A percentile compares a stretch with the other conserved stretches of the same genome.
Conservation (phyloP, 2,329 filamentous ascomycete genomes). For the Cadophora sp. region DNA sequence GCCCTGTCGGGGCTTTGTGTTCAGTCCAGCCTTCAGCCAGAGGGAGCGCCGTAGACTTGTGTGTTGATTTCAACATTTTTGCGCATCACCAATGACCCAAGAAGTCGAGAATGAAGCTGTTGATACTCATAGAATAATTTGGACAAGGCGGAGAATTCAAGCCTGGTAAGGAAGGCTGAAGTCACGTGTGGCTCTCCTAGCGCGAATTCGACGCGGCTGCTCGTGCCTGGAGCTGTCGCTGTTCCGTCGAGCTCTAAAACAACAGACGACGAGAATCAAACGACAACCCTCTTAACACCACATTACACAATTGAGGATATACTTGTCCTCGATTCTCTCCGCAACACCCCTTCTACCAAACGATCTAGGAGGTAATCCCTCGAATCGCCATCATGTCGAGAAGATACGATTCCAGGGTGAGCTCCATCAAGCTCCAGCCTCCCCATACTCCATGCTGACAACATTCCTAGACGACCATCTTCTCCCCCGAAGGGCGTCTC, state of each 20-base stretch:
- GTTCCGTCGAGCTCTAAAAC: conserved; percentile 20
- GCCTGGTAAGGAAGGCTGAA: conserved; percentile 15
- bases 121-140: conserved; percentile 23
- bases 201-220: conserved; percentile 35
- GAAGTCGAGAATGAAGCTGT: conserved; percentile 11
- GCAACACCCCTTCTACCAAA: neutral
- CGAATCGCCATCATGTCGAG: conserved; percentile 73
- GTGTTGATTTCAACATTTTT: conserved; percentile 78
- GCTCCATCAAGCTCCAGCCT: conserved; percentile 48
- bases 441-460: conserved; percentile 40
- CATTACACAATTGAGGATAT: conserved; percentile 29
- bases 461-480: conserved; percentile 86
- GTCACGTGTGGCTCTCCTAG: neutral
- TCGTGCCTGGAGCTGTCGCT: conserved; percentile 41
- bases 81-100: conserved; percentile 22
- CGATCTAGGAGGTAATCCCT: conserved; percentile 4
- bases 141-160: conserved; percentile 17
- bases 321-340: conserved; percentile 4
- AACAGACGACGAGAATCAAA: neutral
- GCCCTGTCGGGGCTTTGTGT: conserved; percentile 84
- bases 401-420: conserved; percentile 95
- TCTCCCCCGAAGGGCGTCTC: conserved; percentile 96
- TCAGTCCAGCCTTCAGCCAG: conserved; percentile 89
- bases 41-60: conserved; percentile 63
- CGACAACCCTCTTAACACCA: conserved; percentile 22